A percentile compares a stretch with the other conserved stretches of the same genome.
phyloP scores from a whole-genome alignment of 2,329 filamentous ascomycete genomes.

The Chrysosporium queenslandicum region DNA sequence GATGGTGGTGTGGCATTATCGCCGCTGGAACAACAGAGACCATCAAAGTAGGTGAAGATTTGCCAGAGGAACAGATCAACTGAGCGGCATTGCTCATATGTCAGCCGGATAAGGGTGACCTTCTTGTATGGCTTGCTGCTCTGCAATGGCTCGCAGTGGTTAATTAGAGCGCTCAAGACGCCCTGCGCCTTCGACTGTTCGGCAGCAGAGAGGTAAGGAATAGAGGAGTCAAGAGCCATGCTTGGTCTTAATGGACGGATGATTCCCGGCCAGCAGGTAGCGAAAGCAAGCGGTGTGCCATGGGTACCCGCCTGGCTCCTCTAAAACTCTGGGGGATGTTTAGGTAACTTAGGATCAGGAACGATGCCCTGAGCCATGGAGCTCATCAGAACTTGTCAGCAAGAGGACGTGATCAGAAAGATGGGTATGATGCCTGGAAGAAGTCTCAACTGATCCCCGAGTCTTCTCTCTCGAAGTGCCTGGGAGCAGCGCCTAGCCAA shows the following conservation, averaged over 20 bases:
- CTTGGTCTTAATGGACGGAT: conserved; percentile 12
- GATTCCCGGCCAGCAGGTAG: conserved; percentile 11
- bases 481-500: too few species aligned
- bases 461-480: too few species aligned
- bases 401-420: too few species aligned
- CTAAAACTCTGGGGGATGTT: conserved; percentile 2
- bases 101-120: conserved; percentile 19
- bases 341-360: background rate
- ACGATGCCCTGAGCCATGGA: too few species aligned
- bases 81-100: conserved; percentile 18
- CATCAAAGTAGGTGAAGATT: conserved; percentile 14
- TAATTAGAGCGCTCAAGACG: conserved; percentile 16
- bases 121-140: conserved; percentile 18
- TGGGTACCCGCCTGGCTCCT: background rate
- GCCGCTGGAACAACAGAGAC: conserved; percentile 10
- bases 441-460: too few species aligned
- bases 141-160: conserved; percentile 19
- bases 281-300: conserved; percentile 10
- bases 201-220: conserved; percentile 8
- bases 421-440: too few species aligned
- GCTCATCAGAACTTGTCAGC: too few species aligned
- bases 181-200: conserved; percentile 14
- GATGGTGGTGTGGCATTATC: conserved; percentile 8
- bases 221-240: conserved; percentile 13
- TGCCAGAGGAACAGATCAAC: conserved; percentile 15